Percentiles rank a stretch among this genome's conserved stretches.
Evolutionary conservation across 192 early-diverging fungal genomes (phyloP).

Genomic region (Gryganskiella cystojenkinii): DNA sequence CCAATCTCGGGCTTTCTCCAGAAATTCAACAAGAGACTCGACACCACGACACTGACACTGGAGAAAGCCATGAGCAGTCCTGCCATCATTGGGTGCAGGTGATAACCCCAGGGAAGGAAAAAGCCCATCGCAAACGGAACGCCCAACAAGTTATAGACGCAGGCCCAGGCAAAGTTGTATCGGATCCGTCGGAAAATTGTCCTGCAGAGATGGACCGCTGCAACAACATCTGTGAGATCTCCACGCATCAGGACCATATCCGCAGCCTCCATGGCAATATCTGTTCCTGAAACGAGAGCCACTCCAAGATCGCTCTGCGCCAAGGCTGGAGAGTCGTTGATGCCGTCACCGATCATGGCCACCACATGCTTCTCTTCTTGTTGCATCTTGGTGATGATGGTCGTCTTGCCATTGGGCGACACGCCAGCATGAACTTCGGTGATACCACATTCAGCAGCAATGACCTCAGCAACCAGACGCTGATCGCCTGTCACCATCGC

Average conservation of each 20-base stretch:
- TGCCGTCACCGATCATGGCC: constrained; percentile 97
- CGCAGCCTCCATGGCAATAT: constrained; percentile 96
- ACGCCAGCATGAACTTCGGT: constrained; percentile 89
- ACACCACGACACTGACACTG: constrained; percentile 90
- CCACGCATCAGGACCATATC: constrained; percentile 92
- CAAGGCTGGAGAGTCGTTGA: constrained; percentile 95
- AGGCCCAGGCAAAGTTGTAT: constrained; percentile 92
- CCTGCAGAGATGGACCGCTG: constrained; percentile 84
- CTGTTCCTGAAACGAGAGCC: constrained; percentile 89
- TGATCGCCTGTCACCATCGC: constrained; percentile 97
- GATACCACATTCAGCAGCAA: constrained; percentile 88
- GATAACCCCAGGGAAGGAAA: constrained; percentile 84
- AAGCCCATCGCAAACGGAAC: constrained; percentile 96
- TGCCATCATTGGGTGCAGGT: constrained; percentile 91
- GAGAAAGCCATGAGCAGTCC: constrained; percentile 95
- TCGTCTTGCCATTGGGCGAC: constrained; percentile 91
- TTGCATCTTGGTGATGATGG: constrained; percentile 80
- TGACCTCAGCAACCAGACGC: constrained; percentile 80
- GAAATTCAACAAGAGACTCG: constrained; percentile 85
- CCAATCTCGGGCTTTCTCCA: constrained; percentile 58
- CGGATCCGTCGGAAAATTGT: constrained; percentile 88
- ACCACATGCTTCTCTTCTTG: constrained; percentile 61
- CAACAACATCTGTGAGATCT: constrained; percentile 87
- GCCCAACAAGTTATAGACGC: constrained; percentile 88
- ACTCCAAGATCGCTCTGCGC: constrained; percentile 90